Evolutionary conservation across 257 asterid species (phyloP).

Genomic region (Jacaranda copaia): DNA sequence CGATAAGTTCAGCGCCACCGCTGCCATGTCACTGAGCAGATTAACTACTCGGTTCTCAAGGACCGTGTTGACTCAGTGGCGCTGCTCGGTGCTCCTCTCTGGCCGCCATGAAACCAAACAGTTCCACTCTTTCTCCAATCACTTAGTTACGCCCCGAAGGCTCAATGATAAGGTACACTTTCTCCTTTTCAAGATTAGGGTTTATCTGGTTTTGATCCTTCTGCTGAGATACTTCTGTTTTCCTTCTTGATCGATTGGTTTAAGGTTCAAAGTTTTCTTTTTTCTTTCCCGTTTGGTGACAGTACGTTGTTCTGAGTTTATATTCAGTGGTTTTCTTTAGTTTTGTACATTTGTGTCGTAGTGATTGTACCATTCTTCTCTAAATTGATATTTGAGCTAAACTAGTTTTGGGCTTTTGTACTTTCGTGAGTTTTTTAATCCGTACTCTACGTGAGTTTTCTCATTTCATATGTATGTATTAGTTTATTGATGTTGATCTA

Average conservation of each 20-base stretch:
- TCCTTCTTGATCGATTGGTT: slow-evolving; percentile 3
- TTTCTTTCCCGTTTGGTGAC: neutral
- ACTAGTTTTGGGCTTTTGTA: neutral
- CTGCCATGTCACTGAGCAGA: slow-evolving; percentile 64
- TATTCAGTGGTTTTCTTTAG: neutral
- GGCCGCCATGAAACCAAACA: slow-evolving; percentile 44
- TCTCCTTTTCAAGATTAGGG: slow-evolving; percentile 22
- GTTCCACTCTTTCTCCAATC: slow-evolving; percentile 40
- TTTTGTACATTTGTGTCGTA: neutral
- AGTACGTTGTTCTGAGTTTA: neutral
- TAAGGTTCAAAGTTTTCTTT: neutral
- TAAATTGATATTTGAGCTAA: slow-evolving; percentile 2
- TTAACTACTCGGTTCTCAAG: slow-evolving; percentile 59
- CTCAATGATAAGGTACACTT: slow-evolving; percentile 51
- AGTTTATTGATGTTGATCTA: neutral
- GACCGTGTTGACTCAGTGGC: slow-evolving; percentile 48
- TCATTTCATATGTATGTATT: neutral
- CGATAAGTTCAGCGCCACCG: slow-evolving; percentile 18
- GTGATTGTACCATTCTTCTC: neutral
- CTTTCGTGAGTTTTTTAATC: neutral
- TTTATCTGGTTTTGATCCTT: slow-evolving; percentile 34
- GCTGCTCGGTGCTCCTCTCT: slow-evolving; percentile 50
- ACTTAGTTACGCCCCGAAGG: slow-evolving; percentile 41
- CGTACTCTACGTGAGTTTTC: neutral
- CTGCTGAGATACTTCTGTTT: slow-evolving; percentile 16